phyloP scores from a whole-genome alignment of 148 eudicot genomes.

The Amaranthus hypochondriacus region DNA sequence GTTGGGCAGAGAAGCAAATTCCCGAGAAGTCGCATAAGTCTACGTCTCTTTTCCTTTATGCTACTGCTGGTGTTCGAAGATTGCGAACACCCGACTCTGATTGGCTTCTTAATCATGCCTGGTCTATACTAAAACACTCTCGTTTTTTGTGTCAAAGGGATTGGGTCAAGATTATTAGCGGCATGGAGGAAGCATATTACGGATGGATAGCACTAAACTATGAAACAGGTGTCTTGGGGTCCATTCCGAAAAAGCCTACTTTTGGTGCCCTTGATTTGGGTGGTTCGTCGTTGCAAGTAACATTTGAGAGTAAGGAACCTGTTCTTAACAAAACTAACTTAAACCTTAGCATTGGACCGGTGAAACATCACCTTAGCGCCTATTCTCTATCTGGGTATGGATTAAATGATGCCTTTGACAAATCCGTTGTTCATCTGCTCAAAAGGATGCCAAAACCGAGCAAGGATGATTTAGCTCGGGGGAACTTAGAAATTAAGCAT shows the following conservation, averaged over 20 bases:
- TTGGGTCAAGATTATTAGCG: slow-evolving; percentile 87
- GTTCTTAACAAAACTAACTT: slow-evolving; percentile 60
- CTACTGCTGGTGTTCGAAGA: slow-evolving; percentile 98
- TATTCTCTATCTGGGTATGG: slow-evolving; percentile 95
- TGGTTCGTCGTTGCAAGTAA: slow-evolving; percentile 96
- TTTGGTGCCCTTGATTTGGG: slow-evolving; percentile 97
- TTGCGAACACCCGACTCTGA: slow-evolving; percentile 75
- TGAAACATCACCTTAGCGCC: slow-evolving; percentile 87
- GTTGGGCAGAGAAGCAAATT: slow-evolving; percentile 92
- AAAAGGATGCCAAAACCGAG: slow-evolving; percentile 48
- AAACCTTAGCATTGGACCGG: slow-evolving; percentile 82
- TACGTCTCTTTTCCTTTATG: slow-evolving; percentile 79
- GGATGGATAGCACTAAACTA: slow-evolving; percentile 98
- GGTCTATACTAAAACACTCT: slow-evolving; percentile 61
- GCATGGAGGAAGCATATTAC: slow-evolving; percentile 95
- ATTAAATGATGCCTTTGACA: slow-evolving; percentile 96
- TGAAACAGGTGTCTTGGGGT: slow-evolving; percentile 63
- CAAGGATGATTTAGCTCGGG: slow-evolving; percentile 46
- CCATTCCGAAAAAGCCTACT: slow-evolving; percentile 65
- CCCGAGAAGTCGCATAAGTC: slow-evolving; percentile 67
- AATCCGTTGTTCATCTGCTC: slow-evolving; percentile 76
- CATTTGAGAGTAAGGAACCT: slow-evolving; percentile 75
- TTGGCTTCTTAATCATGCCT: slow-evolving; percentile 86
- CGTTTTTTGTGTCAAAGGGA: slow-evolving; percentile 71
- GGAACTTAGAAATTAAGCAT: slow-evolving; percentile 66